Base-by-base conservation (phyloP, 2,329 filamentous ascomycete species). In the Hypoxylon sp. region DNA sequence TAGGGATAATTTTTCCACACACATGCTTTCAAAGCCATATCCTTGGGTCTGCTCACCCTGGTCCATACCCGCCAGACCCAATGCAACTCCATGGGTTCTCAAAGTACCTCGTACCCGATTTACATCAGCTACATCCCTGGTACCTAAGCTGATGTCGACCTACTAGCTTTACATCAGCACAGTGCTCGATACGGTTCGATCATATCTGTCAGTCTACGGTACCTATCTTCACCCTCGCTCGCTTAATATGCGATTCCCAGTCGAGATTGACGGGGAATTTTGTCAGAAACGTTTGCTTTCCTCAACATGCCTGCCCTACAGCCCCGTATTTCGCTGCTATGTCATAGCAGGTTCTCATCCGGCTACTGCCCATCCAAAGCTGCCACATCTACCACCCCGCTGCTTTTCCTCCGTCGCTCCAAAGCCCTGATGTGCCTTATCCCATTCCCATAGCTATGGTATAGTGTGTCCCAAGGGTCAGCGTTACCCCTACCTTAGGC, bases 341-440 rank as follows among this genome's bases (percentile, higher is more conserved):
- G 48, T 61, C 31, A 56, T 62, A 35, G 29, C 37, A 58, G 51
- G 22, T 52, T 51, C 24, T 50, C 56, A 53, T 59, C 55, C 57
- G 24, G 47, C 24, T 48, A 57, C 44, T 63, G 58, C 63, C 59
- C 59, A 55, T 67, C 56, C 26, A 37, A 62, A 65, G 56, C 64
- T 65, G 56, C 56, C 64, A 70, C 61, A 67, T 65, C 64, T 68
- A 26, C 50, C 62, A 65, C 63, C 69, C 63, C 60, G 66, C 61
- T 60, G 55, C 63, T 48, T 54, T 56, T 39, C 50, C 60, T 55
- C 19, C 54, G 63, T 63, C 50, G 33, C 48, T 61, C 46, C 58
- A 47, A 67, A 70, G 67, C 67, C 70, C 61, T 68, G 60, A 64
- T 67, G 59, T 72, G 70, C 62, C 65, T 65, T 63, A 44, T 61